Evolutionary conservation across 805 yeast species (phyloP).

Genomic region (Starmera caribaea): DNA sequence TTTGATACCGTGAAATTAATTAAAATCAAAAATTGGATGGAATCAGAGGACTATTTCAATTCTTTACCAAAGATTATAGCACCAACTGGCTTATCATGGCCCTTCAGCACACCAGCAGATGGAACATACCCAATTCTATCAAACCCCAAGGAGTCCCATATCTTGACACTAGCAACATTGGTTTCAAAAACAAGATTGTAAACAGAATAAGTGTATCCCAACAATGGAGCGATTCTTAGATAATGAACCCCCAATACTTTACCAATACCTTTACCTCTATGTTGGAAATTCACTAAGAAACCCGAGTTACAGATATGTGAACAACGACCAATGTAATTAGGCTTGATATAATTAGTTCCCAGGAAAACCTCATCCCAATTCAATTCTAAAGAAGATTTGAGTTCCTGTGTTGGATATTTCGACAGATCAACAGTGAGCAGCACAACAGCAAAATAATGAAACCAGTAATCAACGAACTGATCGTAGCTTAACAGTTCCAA

Average conservation of each 20-base stretch:
- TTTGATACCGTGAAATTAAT: too few relatives aligned
- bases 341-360: conserved; percentile 77
- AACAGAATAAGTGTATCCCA: conserved; percentile 77
- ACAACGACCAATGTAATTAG: conserved; percentile 79
- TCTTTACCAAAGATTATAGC: conserved; percentile 74
- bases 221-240: conserved; percentile 59
- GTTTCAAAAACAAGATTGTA: conserved; percentile 83
- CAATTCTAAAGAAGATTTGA: conserved; percentile 8
- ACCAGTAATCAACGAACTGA: conserved; percentile 59
- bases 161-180: conserved; percentile 61
- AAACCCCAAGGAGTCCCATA: conserved; percentile 83
- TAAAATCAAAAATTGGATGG: too few relatives aligned
- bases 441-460: conserved; percentile 54
- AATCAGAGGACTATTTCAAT: conserved; percentile 24
- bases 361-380: conserved; percentile 40
- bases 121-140: conserved; percentile 67
- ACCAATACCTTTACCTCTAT: conserved; percentile 66
- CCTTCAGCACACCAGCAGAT: conserved; percentile 66
- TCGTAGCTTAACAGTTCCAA: conserved; percentile 29
- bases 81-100: conserved; percentile 52
- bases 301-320: conserved; percentile 87
- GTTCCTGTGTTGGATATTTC: too few relatives aligned
- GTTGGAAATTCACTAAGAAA: conserved; percentile 51
- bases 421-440: conserved; percentile 35
- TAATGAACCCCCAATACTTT: conserved; percentile 58